A percentile compares a stretch with the other conserved stretches of the same genome.
Evolutionary conservation across 208 protist genomes (phyloP).

Genomic region (Wallacemonas sp.): DNA sequence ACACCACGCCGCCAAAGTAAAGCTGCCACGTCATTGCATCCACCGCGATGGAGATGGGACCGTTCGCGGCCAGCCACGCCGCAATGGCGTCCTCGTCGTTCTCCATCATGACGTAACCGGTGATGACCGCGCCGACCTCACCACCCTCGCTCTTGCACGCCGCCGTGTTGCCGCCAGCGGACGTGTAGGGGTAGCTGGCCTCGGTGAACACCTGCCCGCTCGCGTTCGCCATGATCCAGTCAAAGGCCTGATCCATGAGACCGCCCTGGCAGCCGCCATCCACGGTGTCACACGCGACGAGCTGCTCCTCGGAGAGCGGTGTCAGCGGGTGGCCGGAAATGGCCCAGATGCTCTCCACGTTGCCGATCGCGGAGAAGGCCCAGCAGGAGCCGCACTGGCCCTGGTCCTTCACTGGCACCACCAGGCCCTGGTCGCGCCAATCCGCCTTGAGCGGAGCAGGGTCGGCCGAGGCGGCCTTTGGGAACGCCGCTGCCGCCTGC

Average conservation of each 20-base stretch:
- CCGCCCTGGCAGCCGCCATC: slow-evolving; percentile 92
- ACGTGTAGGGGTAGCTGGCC: slow-evolving; percentile 87
- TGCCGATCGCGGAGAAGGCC: slow-evolving; percentile 94
- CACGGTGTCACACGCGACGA: slow-evolving; percentile 92
- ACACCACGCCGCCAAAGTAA: slow-evolving; percentile 82
- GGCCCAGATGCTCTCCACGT: slow-evolving; percentile 84
- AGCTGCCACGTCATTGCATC: slow-evolving; percentile 83
- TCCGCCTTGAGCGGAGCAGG: slow-evolving; percentile 33
- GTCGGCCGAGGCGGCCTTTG: background rate
- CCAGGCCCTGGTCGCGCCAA: slow-evolving; percentile 85
- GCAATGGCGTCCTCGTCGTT: slow-evolving; percentile 77
- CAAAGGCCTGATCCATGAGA: slow-evolving; percentile 84
- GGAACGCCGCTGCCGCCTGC: background rate
- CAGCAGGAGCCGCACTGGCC: slow-evolving; percentile 96
- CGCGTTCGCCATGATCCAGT: slow-evolving; percentile 76
- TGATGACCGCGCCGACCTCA: slow-evolving; percentile 72
- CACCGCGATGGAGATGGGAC: slow-evolving; percentile 91
- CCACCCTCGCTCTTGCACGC: slow-evolving; percentile 34
- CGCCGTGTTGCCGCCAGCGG: slow-evolving; percentile 32
- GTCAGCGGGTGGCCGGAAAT: slow-evolving; percentile 54
- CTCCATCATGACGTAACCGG: slow-evolving; percentile 58
- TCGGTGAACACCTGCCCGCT: slow-evolving; percentile 76
- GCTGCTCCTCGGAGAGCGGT: slow-evolving; percentile 92
- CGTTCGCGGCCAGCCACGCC: slow-evolving; percentile 63
- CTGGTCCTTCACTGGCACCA: slow-evolving; percentile 95